phyloP scores from a whole-genome alignment of 805 yeast genomes.

The Deakozyma indianensis region DNA sequence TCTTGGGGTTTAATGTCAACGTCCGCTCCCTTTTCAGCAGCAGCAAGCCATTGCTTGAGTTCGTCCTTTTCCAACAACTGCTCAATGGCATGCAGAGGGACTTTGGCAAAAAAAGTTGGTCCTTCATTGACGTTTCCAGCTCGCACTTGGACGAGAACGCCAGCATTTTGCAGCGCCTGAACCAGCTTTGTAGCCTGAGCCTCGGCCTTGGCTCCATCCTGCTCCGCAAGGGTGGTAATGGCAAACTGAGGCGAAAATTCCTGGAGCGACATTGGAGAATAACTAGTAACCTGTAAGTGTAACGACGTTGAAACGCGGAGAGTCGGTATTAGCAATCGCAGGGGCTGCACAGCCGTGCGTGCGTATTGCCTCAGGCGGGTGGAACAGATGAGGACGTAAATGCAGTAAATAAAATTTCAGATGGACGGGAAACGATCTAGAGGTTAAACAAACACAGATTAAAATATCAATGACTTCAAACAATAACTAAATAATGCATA shows the following conservation, averaged over 20 bases:
- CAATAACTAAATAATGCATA: no score
- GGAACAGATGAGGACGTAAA: no score
- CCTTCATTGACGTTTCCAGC: conserved; percentile 1
- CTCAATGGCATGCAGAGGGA: neutral
- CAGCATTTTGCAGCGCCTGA: neutral
- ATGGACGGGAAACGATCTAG: no score
- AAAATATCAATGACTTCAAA: no score
- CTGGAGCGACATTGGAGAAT: neutral
- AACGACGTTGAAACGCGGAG: no score
- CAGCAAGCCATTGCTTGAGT: neutral
- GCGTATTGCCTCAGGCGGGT: no score
- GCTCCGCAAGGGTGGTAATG: neutral
- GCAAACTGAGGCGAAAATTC: neutral
- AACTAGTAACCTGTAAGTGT: no score
- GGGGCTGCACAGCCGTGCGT: no score
- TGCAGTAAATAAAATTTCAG: no score
- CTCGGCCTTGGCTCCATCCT: neutral
- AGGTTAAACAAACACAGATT: no score
- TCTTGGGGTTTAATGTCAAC: neutral
- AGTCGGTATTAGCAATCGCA: no score
- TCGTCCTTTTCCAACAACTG: neutral
- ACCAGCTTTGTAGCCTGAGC: neutral
- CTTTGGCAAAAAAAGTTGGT: neutral
- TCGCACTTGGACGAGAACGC: neutral
- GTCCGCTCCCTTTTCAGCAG: neutral